phyloP scores from a whole-genome alignment of 345 rosid species.

The Carallia pectinifolia region DNA sequence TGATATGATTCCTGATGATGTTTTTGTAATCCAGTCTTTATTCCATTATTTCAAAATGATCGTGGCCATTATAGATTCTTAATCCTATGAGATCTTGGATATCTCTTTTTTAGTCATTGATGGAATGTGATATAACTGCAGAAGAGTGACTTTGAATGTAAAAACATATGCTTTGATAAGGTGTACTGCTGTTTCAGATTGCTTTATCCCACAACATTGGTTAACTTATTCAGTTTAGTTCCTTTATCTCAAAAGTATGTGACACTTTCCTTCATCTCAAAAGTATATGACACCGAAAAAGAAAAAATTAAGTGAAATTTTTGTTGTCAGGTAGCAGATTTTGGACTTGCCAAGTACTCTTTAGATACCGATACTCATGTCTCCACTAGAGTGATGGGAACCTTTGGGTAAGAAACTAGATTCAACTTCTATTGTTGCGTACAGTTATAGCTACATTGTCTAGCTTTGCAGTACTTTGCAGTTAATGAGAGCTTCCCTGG shows the following conservation, averaged over 20 bases:
- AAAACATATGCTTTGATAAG: not conserved
- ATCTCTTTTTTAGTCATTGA: not conserved
- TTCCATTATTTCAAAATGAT: not conserved
- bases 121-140: too few relatives aligned
- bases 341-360: constrained; percentile 29
- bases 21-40: not conserved
- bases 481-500: not conserved
- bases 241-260: not conserved
- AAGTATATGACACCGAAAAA: not conserved
- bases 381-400: constrained; percentile 35
- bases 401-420: constrained; percentile 24
- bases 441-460: not conserved
- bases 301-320: not conserved
- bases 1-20: not conserved
- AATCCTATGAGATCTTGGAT: not conserved
- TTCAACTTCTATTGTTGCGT: not conserved
- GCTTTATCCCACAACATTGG: not conserved
- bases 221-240: not conserved
- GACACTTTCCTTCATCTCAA: too few relatives aligned
- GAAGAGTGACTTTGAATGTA: too few relatives aligned
- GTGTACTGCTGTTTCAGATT: not conserved
- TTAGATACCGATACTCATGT: constrained; percentile 30
- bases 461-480: not conserved
- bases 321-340: constrained; percentile 25
- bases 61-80: not conserved